Conservation (phyloP, 2,329 filamentous ascomycete species). For the Sphaceloma murrayae region DNA sequence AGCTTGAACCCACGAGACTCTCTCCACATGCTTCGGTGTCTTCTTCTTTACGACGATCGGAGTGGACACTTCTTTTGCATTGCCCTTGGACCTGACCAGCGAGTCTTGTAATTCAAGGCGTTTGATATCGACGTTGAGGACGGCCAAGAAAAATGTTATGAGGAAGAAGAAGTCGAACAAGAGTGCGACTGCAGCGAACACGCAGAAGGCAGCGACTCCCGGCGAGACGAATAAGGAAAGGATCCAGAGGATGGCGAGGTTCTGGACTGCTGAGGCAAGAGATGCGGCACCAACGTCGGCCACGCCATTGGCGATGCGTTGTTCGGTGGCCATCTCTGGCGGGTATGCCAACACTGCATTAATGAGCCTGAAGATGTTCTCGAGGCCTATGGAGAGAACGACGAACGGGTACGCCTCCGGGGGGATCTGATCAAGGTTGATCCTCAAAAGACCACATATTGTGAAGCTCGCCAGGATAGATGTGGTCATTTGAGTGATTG, state of each 20-base stretch:
- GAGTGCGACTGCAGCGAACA: constrained; percentile 64
- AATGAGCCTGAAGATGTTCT: constrained; percentile 70
- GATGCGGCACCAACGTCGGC: constrained; percentile 63
- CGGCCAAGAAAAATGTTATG: constrained; percentile 69
- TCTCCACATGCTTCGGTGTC: no score
- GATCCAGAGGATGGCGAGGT: constrained; percentile 54
- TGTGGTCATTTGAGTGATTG: constrained; percentile 55
- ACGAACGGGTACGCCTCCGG: constrained; percentile 66
- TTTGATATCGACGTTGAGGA: constrained; percentile 69
- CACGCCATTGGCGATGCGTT: constrained; percentile 62
- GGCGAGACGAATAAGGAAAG: constrained; percentile 60
- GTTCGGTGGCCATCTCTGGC: constrained; percentile 56
- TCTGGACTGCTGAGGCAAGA: constrained; percentile 58
- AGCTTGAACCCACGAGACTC: constrained; percentile 50
- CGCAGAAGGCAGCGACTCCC: constrained; percentile 65
- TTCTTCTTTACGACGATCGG: no score
- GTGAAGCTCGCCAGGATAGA: constrained; percentile 73
- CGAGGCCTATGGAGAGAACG: constrained; percentile 65
- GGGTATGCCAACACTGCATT: constrained; percentile 67
- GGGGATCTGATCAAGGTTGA: constrained; percentile 66
- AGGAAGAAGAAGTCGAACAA: constrained; percentile 70
- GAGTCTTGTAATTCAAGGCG: constrained; percentile 67
- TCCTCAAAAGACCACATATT: constrained; percentile 63
- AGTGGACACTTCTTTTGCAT: no score
- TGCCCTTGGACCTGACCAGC: constrained; percentile 41